Percentiles rank a stretch among this genome's conserved stretches.
phyloP scores from a whole-genome alignment of 345 rosid species.

The Citrus glauca region DNA sequence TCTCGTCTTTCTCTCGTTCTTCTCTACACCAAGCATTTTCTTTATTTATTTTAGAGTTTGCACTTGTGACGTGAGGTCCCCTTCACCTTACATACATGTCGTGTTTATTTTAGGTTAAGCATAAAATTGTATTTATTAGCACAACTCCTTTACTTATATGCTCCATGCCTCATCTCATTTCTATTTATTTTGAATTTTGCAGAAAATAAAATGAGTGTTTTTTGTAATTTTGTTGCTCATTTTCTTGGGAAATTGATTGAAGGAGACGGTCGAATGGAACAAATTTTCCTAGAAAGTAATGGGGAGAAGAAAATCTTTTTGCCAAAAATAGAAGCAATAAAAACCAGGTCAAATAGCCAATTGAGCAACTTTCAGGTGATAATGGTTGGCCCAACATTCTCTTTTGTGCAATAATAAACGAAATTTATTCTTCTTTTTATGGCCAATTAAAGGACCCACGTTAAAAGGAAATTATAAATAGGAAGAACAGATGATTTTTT shows the following conservation, averaged over 20 bases:
- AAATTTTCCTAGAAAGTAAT: no score
- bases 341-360: neutral
- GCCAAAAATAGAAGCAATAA: neutral
- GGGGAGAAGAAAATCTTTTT: neutral
- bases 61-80: conserved; percentile 8
- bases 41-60: conserved; percentile 4
- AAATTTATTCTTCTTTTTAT: no score
- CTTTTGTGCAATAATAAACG: neutral
- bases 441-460: neutral
- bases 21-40: no score
- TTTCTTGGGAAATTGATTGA: neutral
- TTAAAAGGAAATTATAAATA: no score
- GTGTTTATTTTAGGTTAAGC: neutral
- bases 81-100: conserved; percentile 12
- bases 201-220: no score
- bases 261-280: no score
- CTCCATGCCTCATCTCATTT: neutral
- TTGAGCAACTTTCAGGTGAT: neutral
- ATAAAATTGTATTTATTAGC: neutral
- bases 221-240: neutral
- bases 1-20: no score
- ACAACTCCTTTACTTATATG: neutral
- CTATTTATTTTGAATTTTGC: no score
- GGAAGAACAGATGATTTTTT: no score
- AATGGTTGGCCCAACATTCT: neutral